Percentiles rank a stretch among this genome's conserved stretches.
These are phyloP conservation scores for Haplosporangium gracile DNA, from an alignment of 192 early-diverging fungal species.

Conservation along the genomic window DNA sequence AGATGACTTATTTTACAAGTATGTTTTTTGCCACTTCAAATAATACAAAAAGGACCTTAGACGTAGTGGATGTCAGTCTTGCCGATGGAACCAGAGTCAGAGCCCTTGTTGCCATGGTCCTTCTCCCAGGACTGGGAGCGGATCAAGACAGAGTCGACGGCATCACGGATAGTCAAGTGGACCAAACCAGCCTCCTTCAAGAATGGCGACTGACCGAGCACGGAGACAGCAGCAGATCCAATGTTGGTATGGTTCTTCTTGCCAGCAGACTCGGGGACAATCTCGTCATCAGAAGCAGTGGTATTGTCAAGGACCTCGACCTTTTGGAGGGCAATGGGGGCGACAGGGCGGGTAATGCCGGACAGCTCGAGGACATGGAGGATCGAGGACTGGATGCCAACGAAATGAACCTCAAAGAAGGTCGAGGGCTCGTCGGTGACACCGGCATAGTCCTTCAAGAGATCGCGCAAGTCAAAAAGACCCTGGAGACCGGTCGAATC, in stretches of 20 bases:
- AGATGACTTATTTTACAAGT: slow-evolving; percentile 3
- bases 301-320: slow-evolving; percentile 36
- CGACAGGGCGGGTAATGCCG: slow-evolving; percentile 47
- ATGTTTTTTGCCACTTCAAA: too few relatives aligned
- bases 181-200: slow-evolving; percentile 55
- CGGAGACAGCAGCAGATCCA: slow-evolving; percentile 18
- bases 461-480: slow-evolving; percentile 70
- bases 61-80: slow-evolving; percentile 43
- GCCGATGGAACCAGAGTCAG: not conserved
- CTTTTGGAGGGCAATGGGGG: slow-evolving; percentile 35
- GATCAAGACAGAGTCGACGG: slow-evolving; percentile 42
- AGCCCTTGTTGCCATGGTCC: not conserved
- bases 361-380: slow-evolving; percentile 39
- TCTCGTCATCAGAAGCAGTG: not conserved
- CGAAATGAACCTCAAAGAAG: slow-evolving; percentile 61
- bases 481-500: slow-evolving; percentile 86
- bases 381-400: slow-evolving; percentile 48
- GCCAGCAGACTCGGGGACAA: not conserved
- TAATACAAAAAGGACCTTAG: slow-evolving; percentile 9
- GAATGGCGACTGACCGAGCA: slow-evolving; percentile 34
- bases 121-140: slow-evolving; percentile 36
- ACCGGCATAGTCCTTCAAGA: slow-evolving; percentile 54
- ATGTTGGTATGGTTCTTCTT: slow-evolving; percentile 5
- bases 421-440: slow-evolving; percentile 36
- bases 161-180: slow-evolving; percentile 54